phyloP scores from a whole-genome alignment of 2,329 filamentous ascomycete species.

The Metarhizium guizhouense region DNA sequence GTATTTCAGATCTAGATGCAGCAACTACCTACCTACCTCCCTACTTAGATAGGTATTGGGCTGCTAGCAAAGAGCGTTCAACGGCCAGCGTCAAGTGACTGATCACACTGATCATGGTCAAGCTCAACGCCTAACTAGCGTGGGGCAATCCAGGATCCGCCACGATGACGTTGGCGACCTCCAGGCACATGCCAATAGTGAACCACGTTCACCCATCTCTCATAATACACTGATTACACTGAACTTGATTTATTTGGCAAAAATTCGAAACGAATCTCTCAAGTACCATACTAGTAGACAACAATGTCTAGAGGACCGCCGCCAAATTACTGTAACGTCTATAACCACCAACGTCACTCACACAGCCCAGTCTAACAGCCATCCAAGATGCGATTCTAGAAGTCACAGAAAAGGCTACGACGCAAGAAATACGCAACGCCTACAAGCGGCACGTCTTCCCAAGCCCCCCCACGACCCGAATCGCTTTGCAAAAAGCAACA shows the following conservation, averaged over 20 bases:
- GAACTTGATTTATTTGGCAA: not conserved
- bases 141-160: conserved; percentile 15
- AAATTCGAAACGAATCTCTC: not conserved
- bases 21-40: no score
- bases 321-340: conserved; percentile 48
- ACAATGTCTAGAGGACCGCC: conserved; percentile 32
- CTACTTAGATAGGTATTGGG: no score
- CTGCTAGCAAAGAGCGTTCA: not conserved
- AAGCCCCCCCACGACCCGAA: conserved; percentile 9
- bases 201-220: not conserved
- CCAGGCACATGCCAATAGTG: not conserved
- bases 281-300: not conserved
- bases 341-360: not conserved
- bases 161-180: conserved; percentile 28
- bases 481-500: not conserved
- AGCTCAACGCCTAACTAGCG: not conserved
- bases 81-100: not conserved
- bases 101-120: not conserved
- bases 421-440: conserved; percentile 80
- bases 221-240: no score
- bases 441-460: conserved; percentile 66
- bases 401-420: conserved; percentile 62
- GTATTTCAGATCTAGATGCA: not conserved
- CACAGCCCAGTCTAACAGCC: not conserved
- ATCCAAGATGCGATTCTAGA: conserved; percentile 62